A percentile compares a stretch with the other conserved stretches of the same genome.
These are phyloP conservation scores for Talaromyces sp. DNA, from an alignment of 2,329 filamentous ascomycete species.

Conservation along the genomic window DNA sequence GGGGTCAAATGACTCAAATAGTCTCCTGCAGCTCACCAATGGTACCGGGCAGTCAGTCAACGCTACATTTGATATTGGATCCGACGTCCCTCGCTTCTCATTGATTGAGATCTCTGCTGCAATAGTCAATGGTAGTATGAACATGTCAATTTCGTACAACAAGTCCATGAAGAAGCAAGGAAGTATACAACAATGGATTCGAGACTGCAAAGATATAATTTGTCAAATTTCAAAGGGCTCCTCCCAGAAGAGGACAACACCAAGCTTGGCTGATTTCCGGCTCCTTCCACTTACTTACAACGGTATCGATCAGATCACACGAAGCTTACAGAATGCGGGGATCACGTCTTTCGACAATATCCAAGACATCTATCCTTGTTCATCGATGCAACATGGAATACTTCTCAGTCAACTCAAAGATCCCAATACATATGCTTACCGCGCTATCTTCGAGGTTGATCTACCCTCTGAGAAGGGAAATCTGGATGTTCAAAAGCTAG, in stretches of 20 bases:
- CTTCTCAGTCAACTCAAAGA: slow-evolving; percentile 27
- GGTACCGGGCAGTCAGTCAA: slow-evolving; percentile 20
- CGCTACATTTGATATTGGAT: slow-evolving; percentile 15
- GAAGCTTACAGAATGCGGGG: slow-evolving; percentile 13
- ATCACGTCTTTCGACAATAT: slow-evolving; percentile 23
- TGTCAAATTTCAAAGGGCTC: background rate
- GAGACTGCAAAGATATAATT: slow-evolving; percentile 17
- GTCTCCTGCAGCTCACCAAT: slow-evolving; percentile 20
- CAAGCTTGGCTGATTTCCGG: slow-evolving; percentile 23
- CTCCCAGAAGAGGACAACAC: background rate
- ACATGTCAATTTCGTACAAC: slow-evolving; percentile 22
- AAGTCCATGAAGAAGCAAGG: slow-evolving; percentile 18
- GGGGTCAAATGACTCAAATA: slow-evolving; percentile 21
- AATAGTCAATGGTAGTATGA: slow-evolving; percentile 20
- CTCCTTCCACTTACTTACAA: slow-evolving; percentile 26
- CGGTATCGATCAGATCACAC: slow-evolving; percentile 12
- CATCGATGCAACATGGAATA: slow-evolving; percentile 29
- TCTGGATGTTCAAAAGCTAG: slow-evolving; percentile 20
- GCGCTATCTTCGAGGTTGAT: slow-evolving; percentile 22
- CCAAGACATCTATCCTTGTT: slow-evolving; percentile 28
- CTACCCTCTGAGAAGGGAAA: slow-evolving; percentile 11
- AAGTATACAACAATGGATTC: slow-evolving; percentile 20
- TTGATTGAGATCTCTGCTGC: slow-evolving; percentile 23
- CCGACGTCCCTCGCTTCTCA: slow-evolving; percentile 22
- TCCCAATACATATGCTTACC: slow-evolving; percentile 23